phyloP scores from a whole-genome alignment of 192 early-diverging fungal species.

The Gonapodya prolifera region DNA sequence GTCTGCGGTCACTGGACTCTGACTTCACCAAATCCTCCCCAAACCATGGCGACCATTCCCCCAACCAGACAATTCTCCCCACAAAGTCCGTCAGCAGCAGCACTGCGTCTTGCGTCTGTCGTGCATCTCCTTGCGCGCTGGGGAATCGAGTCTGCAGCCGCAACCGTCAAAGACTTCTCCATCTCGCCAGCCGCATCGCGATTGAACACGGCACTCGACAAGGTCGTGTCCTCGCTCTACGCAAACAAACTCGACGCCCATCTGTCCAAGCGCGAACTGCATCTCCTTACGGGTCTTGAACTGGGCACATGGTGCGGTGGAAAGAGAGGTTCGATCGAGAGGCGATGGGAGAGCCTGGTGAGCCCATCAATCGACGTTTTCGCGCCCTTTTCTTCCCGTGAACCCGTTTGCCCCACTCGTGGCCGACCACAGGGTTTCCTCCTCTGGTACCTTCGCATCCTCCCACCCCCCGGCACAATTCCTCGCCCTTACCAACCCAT shows the following conservation, averaged over 20 bases:
- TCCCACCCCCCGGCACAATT: not conserved
- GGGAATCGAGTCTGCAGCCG: not conserved
- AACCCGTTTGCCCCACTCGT: not conserved
- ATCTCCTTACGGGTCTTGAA: not conserved
- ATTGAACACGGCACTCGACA: not conserved
- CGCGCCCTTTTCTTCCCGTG: not conserved
- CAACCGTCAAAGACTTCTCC: not conserved
- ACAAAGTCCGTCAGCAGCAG: not conserved
- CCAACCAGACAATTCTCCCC: not conserved
- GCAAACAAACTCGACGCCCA: not conserved
- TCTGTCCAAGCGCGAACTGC: not conserved
- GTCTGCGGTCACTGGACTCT: too few relatives aligned
- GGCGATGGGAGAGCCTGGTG: not conserved
- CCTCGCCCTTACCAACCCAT: not conserved
- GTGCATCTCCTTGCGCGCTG: not conserved
- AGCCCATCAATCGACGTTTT: too few relatives aligned
- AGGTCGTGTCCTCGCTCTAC: not conserved
- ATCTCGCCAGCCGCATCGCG: not conserved
- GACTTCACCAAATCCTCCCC: not conserved
- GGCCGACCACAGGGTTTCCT: not conserved
- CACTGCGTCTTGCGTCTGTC: not conserved
- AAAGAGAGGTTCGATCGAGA: not conserved
- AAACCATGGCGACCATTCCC: not conserved
- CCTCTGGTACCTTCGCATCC: not conserved
- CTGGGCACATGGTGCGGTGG: not conserved